Percentiles rank a stretch among this genome's conserved stretches.
Evolutionary conservation across 139 green algal genomes (phyloP).

Genomic region (Chlorella ohadii): DNA sequence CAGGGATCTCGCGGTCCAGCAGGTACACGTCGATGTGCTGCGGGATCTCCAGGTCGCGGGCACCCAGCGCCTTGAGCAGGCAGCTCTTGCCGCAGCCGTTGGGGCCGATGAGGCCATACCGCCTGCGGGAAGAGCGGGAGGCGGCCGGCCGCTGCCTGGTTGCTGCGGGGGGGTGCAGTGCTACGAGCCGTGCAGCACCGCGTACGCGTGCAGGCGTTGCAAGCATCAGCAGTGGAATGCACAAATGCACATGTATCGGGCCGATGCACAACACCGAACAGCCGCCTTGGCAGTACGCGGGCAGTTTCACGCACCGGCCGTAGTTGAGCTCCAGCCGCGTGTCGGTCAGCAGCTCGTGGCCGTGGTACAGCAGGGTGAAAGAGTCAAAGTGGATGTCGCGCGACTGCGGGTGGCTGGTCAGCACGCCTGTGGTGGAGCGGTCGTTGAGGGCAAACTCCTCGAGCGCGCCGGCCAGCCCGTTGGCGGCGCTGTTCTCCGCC

Average conservation of each 20-base stretch:
- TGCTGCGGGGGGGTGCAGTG: no score
- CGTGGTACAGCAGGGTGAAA: slow-evolving; percentile 87
- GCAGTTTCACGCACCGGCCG: slow-evolving; percentile 52
- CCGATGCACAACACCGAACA: no score
- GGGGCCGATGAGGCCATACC: slow-evolving; percentile 87
- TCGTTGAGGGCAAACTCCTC: slow-evolving; percentile 49
- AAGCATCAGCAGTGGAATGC: no score
- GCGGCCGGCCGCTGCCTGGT: not conserved
- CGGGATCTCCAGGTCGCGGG: slow-evolving; percentile 89
- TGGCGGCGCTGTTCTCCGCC: slow-evolving; percentile 22
- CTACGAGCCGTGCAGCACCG: no score
- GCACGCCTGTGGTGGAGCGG: slow-evolving; percentile 75
- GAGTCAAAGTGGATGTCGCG: slow-evolving; percentile 83
- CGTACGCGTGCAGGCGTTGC: not conserved
- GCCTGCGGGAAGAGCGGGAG: slow-evolving; percentile 42
- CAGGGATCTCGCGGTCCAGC: slow-evolving; percentile 85
- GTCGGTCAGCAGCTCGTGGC: slow-evolving; percentile 84
- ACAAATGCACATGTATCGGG: no score
- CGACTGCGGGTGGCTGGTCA: slow-evolving; percentile 79
- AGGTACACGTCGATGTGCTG: slow-evolving; percentile 96
- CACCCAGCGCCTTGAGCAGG: slow-evolving; percentile 87
- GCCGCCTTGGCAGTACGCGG: no score
- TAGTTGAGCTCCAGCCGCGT: slow-evolving; percentile 85
- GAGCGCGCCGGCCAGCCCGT: slow-evolving; percentile 13
- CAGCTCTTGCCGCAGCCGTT: slow-evolving; percentile 92